Evolutionary conservation across 106 monocot species (phyloP).

Genomic region (Dendrobium nobile): DNA sequence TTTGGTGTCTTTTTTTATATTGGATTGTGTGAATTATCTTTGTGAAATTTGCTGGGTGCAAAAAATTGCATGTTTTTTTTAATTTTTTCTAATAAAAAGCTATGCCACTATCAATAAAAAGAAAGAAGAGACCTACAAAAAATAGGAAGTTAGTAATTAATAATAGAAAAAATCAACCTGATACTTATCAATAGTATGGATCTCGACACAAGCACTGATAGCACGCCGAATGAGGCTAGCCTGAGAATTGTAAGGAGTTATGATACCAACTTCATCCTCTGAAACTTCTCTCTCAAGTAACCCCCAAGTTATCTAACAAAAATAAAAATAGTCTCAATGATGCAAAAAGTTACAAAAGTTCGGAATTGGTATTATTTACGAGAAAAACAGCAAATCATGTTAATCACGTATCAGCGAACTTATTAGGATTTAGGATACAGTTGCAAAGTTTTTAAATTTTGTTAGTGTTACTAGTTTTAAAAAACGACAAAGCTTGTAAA

Average conservation of each 20-base stretch:
- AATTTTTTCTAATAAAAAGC: too few species aligned
- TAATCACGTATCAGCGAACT: neutral
- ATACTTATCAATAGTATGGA: conserved; percentile 94
- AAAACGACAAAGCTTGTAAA: neutral
- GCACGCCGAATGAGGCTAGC: conserved; percentile 51
- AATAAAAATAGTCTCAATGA: neutral
- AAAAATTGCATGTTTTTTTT: too few species aligned
- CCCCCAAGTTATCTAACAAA: conserved; percentile 44
- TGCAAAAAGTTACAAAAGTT: neutral
- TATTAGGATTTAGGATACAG: neutral
- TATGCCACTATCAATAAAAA: neutral
- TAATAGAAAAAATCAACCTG: conserved; percentile 45
- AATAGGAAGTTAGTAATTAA: neutral
- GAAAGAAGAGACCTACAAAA: neutral
- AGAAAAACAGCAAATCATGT: neutral
- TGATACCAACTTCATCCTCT: conserved; percentile 65
- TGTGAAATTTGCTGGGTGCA: too few species aligned
- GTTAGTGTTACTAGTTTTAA: neutral
- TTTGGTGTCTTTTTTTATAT: too few species aligned
- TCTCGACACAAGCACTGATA: conserved; percentile 52
- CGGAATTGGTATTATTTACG: neutral
- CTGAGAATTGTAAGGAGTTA: conserved; percentile 97
- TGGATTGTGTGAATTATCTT: too few species aligned
- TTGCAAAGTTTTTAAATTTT: neutral
- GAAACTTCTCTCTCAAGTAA: conserved; percentile 50